Conservation (phyloP, 23 red algal genomes). For the Gracilaria gracilis region DNA sequence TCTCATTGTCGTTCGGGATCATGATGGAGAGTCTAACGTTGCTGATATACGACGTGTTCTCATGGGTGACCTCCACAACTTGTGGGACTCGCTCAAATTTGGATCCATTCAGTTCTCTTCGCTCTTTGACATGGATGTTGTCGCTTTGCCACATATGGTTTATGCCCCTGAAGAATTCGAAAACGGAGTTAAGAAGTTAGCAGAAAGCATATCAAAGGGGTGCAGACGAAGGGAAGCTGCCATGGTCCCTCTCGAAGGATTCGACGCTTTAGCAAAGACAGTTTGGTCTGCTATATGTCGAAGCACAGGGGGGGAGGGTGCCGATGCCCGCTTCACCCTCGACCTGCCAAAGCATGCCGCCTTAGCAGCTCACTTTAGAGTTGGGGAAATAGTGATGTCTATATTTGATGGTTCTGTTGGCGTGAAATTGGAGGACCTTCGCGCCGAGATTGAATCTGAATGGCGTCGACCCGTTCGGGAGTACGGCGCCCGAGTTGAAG, state of each 20-base stretch:
- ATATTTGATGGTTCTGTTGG: conserved; percentile 41
- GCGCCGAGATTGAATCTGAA: conserved; percentile 68
- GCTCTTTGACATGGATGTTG: conserved; percentile 75
- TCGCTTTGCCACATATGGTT: conserved; percentile 72
- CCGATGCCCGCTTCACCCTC: conserved; percentile 52
- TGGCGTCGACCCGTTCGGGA: conserved; percentile 58
- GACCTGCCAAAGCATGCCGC: conserved; percentile 74
- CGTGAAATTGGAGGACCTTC: conserved; percentile 50
- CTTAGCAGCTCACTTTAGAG: conserved; percentile 63
- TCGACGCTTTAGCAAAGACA: conserved; percentile 53
- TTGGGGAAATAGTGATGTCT: conserved; percentile 31
- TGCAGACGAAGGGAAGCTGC: conserved; percentile 22
- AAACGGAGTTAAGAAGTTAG: conserved; percentile 35
- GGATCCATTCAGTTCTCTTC: conserved; percentile 32
- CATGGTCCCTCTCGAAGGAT: conserved; percentile 57
- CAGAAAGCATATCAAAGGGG: conserved; percentile 27
- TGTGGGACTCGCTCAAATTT: conserved; percentile 67
- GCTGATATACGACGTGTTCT: conserved; percentile 78
- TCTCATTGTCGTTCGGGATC: conserved; percentile 87
- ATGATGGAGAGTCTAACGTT: conserved; percentile 65
- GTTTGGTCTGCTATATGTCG: conserved; percentile 68
- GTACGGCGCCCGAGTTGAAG: conserved; percentile 49
- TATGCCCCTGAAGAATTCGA: conserved; percentile 68
- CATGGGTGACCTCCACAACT: conserved; percentile 68
- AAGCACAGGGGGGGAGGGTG: conserved; percentile 57